These are phyloP conservation scores for Wickerhamiella alocasiicola DNA, from an alignment of 805 yeast genomes.

Conservation along the genomic window DNA sequence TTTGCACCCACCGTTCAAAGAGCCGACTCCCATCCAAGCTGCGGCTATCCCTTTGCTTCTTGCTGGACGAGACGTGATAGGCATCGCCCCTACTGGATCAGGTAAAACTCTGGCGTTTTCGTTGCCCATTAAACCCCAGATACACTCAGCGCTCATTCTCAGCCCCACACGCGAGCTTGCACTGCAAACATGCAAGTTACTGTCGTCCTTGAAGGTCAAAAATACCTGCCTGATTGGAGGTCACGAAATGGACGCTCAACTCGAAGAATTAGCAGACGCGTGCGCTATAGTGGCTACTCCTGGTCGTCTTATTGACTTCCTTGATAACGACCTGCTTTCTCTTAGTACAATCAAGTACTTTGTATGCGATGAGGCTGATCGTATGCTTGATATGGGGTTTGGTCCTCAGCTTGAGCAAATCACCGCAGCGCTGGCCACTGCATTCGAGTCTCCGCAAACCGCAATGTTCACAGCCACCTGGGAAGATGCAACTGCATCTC, in stretches of 20 bases:
- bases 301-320: slow-evolving; percentile 73
- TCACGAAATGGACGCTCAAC: slow-evolving; percentile 65
- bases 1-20: slow-evolving; percentile 30
- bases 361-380: slow-evolving; percentile 87
- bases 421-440: slow-evolving; percentile 43
- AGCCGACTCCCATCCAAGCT: slow-evolving; percentile 86
- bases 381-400: slow-evolving; percentile 92
- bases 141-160: slow-evolving; percentile 38
- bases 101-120: slow-evolving; percentile 60
- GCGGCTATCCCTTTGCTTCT: slow-evolving; percentile 70
- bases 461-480: slow-evolving; percentile 94
- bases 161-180: slow-evolving; percentile 96
- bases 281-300: slow-evolving; percentile 89
- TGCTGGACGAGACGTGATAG: slow-evolving; percentile 53
- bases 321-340: slow-evolving; percentile 53
- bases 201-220: slow-evolving; percentile 36
- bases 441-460: slow-evolving; percentile 38
- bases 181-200: slow-evolving; percentile 64
- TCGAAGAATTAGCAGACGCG: slow-evolving; percentile 47
- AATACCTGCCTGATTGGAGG: slow-evolving; percentile 67
- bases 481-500: slow-evolving; percentile 56
- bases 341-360: slow-evolving; percentile 52
- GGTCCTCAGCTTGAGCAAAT: slow-evolving; percentile 64
- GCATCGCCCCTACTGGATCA: slow-evolving; percentile 93
- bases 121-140: slow-evolving; percentile 44